Conservation (phyloP, 2,329 filamentous ascomycete genomes). For the Paecilomyces fulvus region DNA sequence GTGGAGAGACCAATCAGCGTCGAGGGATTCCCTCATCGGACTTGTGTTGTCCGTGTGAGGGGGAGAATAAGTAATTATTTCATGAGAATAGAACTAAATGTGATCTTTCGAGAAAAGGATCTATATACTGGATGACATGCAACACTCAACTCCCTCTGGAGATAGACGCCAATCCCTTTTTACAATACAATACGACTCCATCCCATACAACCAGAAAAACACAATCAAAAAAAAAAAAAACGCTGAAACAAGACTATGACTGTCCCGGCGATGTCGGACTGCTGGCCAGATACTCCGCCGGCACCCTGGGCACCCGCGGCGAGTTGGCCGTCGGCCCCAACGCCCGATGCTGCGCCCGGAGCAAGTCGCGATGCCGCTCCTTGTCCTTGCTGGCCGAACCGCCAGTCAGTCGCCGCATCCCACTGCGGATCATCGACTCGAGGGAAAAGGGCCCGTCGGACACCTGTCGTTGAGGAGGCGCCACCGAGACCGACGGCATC, state of each 20-base stretch:
- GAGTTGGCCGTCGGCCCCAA: slow-evolving; percentile 30
- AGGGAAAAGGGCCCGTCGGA: slow-evolving; percentile 35
- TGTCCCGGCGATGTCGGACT: slow-evolving; percentile 28
- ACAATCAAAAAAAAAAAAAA: background rate
- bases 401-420: slow-evolving; percentile 40
- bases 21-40: background rate
- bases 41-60: background rate
- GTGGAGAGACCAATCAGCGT: background rate
- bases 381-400: slow-evolving; percentile 33
- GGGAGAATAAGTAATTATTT: too few species aligned
- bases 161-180: background rate
- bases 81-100: too few species aligned
- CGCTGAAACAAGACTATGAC: background rate
- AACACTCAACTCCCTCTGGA: background rate
- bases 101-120: too few species aligned
- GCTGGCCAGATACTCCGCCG: slow-evolving; percentile 37
- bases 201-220: background rate
- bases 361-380: slow-evolving; percentile 36
- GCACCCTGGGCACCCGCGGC: slow-evolving; percentile 40
- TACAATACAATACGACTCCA: background rate
- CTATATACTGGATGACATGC: background rate
- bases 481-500: slow-evolving; percentile 13
- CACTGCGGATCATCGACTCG: slow-evolving; percentile 37
- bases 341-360: slow-evolving; percentile 36
- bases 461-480: slow-evolving; percentile 22